phyloP scores from a whole-genome alignment of 129 eudicot species.

The Flaveria trinervia region DNA sequence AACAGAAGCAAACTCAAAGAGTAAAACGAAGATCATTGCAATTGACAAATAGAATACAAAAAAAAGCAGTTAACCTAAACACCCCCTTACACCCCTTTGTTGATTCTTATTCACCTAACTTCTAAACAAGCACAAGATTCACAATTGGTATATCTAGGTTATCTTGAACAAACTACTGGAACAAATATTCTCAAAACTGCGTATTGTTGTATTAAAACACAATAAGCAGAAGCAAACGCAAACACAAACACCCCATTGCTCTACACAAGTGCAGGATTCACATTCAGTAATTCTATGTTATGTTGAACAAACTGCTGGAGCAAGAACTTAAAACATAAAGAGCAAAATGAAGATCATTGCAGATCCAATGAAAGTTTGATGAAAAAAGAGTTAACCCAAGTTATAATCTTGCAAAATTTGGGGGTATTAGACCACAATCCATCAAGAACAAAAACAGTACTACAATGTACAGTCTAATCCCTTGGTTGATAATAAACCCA shows the following conservation, averaged over 20 bases:
- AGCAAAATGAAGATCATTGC: neutral
- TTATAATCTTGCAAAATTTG: constrained; percentile 18
- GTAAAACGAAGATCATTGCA: too few relatives aligned
- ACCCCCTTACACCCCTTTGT: too few relatives aligned
- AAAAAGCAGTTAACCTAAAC: too few relatives aligned
- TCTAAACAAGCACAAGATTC: too few relatives aligned
- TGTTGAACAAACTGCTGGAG: too few relatives aligned
- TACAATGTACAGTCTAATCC: constrained; percentile 17
- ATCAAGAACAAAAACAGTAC: constrained; percentile 5
- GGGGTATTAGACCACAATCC: neutral
- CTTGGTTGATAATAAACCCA: neutral
- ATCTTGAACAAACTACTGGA: too few relatives aligned
- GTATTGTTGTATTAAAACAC: neutral
- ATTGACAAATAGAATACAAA: too few relatives aligned
- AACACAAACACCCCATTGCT: neutral
- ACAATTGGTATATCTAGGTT: too few relatives aligned
- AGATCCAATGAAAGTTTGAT: neutral
- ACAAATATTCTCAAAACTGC: neutral
- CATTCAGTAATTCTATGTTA: too few relatives aligned
- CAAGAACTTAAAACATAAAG: constrained; percentile 6
- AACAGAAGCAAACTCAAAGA: too few relatives aligned
- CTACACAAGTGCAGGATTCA: too few relatives aligned
- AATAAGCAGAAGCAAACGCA: neutral
- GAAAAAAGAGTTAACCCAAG: constrained; percentile 11
- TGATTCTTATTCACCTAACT: too few relatives aligned